Conservation (phyloP, 352 stramenopile genomes). For the Phytopythium delawarense region DNA sequence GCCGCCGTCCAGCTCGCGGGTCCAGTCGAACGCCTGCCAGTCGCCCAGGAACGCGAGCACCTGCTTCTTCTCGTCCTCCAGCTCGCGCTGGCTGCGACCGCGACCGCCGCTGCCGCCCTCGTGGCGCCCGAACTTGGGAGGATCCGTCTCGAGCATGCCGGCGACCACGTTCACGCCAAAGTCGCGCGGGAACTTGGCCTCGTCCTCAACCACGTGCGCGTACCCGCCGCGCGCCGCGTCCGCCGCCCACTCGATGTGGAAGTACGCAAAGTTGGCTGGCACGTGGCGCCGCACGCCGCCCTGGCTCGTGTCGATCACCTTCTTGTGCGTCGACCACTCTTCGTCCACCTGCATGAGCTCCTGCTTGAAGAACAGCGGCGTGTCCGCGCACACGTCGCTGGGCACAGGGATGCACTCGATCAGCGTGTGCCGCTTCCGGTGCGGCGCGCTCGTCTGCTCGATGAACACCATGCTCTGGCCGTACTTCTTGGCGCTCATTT, state of each 20-base stretch:
- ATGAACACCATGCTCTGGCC: conserved; percentile 70
- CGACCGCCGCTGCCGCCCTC: conserved; percentile 21
- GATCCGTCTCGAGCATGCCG: conserved; percentile 69
- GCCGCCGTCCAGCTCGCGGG: conserved; percentile 60
- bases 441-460: conserved; percentile 65
- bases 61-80: conserved; percentile 59
- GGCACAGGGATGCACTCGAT: conserved; percentile 83
- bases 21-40: conserved; percentile 78
- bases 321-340: conserved; percentile 80
- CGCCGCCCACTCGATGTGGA: conserved; percentile 72
- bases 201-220: conserved; percentile 80
- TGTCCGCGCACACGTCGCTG: conserved; percentile 49
- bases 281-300: conserved; percentile 58
- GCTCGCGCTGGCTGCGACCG: not conserved
- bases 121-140: conserved; percentile 54
- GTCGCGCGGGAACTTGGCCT: conserved; percentile 62
- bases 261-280: conserved; percentile 78
- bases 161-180: conserved; percentile 79
- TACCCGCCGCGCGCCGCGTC: conserved; percentile 42
- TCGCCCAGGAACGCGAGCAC: conserved; percentile 58
- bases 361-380: conserved; percentile 82
- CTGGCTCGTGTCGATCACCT: conserved; percentile 71
- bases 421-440: conserved; percentile 57
- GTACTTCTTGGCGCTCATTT: conserved; percentile 57
- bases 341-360: conserved; percentile 71